These are phyloP conservation scores for Lactifluus piperatus DNA, from an alignment of 768 basidiomycete species.

Conservation along the genomic window DNA sequence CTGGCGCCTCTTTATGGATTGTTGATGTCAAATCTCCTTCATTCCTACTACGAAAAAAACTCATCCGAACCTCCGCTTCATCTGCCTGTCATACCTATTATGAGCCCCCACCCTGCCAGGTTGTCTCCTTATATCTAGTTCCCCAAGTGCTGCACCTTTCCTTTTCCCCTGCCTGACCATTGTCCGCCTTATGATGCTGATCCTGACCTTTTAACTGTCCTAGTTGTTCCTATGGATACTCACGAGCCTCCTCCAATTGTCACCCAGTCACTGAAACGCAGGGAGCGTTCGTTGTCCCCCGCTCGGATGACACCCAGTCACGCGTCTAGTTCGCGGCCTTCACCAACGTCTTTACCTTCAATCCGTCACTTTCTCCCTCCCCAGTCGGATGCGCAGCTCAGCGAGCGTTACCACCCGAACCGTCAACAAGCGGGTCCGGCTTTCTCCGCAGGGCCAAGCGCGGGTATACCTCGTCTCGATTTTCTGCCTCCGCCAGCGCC, in stretches of 20 bases:
- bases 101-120: conserved; percentile 2
- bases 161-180: conserved; percentile 12
- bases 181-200: conserved; percentile 9
- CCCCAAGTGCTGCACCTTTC: conserved; percentile 11
- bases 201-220: not conserved
- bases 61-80: conserved; percentile 16
- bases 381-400: conserved; percentile 10
- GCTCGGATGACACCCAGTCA: conserved; percentile 2
- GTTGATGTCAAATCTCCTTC: conserved; percentile 17
- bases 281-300: conserved; percentile 19
- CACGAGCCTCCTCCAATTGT: conserved; percentile 14
- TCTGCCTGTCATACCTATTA: conserved; percentile 18
- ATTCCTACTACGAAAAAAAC: conserved; percentile 14
- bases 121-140: conserved; percentile 19
- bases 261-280: conserved; percentile 18
- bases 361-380: conserved; percentile 21
- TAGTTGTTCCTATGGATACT: conserved; percentile 16
- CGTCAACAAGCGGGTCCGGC: conserved; percentile 5
- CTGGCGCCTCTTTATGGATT: conserved; percentile 16
- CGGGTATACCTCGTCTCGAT: conserved; percentile 18
- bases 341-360: conserved; percentile 19
- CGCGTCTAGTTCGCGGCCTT: conserved; percentile 10
- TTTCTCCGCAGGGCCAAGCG: conserved; percentile 15
- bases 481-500: conserved; percentile 13
- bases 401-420: conserved; percentile 14